Percentiles rank a stretch among this genome's conserved stretches.
phyloP scores from a whole-genome alignment of 148 eudicot genomes.

The Fagopyrum esculentum region DNA sequence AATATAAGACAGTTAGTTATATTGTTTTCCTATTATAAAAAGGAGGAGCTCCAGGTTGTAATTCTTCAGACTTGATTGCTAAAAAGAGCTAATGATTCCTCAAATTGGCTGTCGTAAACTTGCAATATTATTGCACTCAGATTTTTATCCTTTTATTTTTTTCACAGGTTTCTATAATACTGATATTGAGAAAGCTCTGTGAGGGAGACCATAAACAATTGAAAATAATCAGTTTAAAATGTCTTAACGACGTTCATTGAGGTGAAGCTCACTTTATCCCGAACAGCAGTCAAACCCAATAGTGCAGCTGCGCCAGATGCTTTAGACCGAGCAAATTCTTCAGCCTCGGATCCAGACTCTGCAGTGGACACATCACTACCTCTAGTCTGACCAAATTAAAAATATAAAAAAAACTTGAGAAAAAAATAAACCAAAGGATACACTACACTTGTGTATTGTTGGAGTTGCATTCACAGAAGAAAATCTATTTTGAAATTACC shows the following conservation, averaged over 20 bases:
- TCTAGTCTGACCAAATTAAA: constrained; percentile 31
- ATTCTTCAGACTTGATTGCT: too few species aligned
- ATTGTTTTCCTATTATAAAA: too few species aligned
- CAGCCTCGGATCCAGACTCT: constrained; percentile 50
- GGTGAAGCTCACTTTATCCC: constrained; percentile 42
- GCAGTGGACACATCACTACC: constrained; percentile 23
- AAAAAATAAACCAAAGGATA: neutral
- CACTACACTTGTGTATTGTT: neutral
- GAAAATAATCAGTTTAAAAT: neutral
- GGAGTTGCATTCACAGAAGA: neutral
- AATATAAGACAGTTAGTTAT: too few species aligned
- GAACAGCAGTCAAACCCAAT: constrained; percentile 25
- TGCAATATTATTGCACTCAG: too few species aligned
- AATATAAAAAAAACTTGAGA: neutral
- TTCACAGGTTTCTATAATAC: too few species aligned
- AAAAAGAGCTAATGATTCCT: too few species aligned
- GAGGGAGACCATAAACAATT: neutral
- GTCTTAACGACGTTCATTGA: neutral
- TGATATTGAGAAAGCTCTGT: too few species aligned
- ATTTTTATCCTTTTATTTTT: too few species aligned
- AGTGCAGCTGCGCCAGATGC: constrained; percentile 20
- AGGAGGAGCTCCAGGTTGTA: too few species aligned
- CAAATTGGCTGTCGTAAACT: too few species aligned
- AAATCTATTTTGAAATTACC: constrained; percentile 24
- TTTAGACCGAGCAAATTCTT: constrained; percentile 32